Evolutionary conservation across 768 basidiomycete genomes (phyloP).

Genomic region (Phaeotremella skinneri): DNA sequence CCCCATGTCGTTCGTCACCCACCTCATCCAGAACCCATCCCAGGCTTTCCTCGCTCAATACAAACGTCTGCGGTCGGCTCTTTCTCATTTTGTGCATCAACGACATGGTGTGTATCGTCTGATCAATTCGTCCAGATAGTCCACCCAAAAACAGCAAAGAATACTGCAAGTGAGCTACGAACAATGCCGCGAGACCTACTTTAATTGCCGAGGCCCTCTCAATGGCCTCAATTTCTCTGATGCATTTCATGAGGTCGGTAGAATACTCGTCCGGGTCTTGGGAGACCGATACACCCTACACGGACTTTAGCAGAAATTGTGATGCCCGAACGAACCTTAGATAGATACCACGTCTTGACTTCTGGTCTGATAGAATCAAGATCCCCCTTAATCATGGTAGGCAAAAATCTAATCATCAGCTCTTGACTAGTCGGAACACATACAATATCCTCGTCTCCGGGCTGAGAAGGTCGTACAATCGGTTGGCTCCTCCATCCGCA

Average conservation of each 20-base stretch:
- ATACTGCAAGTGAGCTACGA: constrained; percentile 49
- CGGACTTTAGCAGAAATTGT: background rate
- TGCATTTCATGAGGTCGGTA: constrained; percentile 96
- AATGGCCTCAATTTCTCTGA: constrained; percentile 61
- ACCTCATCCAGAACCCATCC: constrained; percentile 85
- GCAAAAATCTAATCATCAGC: constrained; percentile 61
- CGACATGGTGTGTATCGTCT: constrained; percentile 86
- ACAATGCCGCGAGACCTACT: constrained; percentile 49
- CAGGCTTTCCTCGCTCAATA: constrained; percentile 83
- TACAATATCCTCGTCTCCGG: constrained; percentile 36
- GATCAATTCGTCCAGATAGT: constrained; percentile 85
- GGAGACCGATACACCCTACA: constrained; percentile 66
- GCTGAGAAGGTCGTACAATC: constrained; percentile 63
- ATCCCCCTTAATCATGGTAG: constrained; percentile 89
- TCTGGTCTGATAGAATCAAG: constrained; percentile 80
- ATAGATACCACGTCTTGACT: constrained; percentile 67
- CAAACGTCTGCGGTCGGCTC: constrained; percentile 63
- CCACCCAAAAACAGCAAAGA: constrained; percentile 81
- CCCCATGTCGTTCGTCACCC: constrained; percentile 33
- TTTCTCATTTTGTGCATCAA: constrained; percentile 75
- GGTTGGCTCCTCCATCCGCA: constrained; percentile 86
- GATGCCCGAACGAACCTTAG: constrained; percentile 55
- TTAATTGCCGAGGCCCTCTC: constrained; percentile 56
- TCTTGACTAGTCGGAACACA: background rate
- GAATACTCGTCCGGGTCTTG: constrained; percentile 72